These are phyloP conservation scores for Chytriomyces confervae DNA, from an alignment of 192 early-diverging fungal genomes.

Conservation along the genomic window DNA sequence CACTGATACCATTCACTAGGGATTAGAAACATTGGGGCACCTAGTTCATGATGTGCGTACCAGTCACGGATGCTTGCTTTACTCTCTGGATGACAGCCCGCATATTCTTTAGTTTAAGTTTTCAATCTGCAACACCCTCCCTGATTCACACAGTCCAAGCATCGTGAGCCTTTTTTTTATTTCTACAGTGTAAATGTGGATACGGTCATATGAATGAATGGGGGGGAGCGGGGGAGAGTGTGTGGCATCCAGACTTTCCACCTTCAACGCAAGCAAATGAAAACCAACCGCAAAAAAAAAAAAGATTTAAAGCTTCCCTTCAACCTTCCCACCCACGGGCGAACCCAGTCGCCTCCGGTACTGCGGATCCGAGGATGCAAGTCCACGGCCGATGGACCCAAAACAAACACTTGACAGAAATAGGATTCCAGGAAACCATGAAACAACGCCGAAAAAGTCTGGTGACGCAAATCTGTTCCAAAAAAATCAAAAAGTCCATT, in stretches of 20 bases:
- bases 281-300: too few relatives aligned
- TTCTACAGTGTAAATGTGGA: too few relatives aligned
- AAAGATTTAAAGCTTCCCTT: too few relatives aligned
- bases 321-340: not conserved
- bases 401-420: constrained; percentile 65
- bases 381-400: constrained; percentile 70
- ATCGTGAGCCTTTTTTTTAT: too few relatives aligned
- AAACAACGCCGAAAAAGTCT: constrained; percentile 73
- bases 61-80: constrained; percentile 64
- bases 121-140: too few relatives aligned
- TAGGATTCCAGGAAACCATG: constrained; percentile 69
- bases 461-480: constrained; percentile 65
- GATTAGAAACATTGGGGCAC: not conserved
- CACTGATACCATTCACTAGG: constrained; percentile 52
- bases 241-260: too few relatives aligned
- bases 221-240: too few relatives aligned
- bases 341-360: not conserved
- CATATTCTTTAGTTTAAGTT: constrained; percentile 46
- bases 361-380: not conserved
- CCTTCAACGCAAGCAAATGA: too few relatives aligned
- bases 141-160: too few relatives aligned
- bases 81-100: constrained; percentile 71
- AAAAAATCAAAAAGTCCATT: not conserved
- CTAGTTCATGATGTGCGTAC: constrained; percentile 30
- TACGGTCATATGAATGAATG: too few relatives aligned